phyloP scores from a whole-genome alignment of 352 stramenopile genomes.

The Globisporangium viniferum region DNA sequence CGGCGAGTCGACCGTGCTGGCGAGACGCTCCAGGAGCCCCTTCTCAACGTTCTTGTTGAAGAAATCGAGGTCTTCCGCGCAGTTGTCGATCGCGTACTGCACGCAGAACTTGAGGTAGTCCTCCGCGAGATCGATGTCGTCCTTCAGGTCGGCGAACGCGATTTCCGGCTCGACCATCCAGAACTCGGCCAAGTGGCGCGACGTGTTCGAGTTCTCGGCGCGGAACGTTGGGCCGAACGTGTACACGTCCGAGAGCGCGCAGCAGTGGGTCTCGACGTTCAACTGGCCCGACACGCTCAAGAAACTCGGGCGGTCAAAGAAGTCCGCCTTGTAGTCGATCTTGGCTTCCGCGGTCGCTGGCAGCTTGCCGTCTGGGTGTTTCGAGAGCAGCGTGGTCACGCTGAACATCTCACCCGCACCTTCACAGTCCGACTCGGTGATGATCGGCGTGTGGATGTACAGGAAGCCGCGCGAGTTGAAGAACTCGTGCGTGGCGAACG shows the following conservation, averaged over 20 bases:
- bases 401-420: constrained; percentile 97
- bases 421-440: constrained; percentile 97
- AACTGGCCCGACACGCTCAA: constrained; percentile 97
- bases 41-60: constrained; percentile 94
- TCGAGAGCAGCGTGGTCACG: constrained; percentile 90
- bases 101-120: constrained; percentile 96
- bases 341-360: constrained; percentile 47
- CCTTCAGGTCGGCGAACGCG: constrained; percentile 82
- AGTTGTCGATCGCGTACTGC: constrained; percentile 91
- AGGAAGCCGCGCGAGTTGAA: constrained; percentile 92
- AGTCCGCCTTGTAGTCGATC: constrained; percentile 91
- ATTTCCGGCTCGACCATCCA: constrained; percentile 98
- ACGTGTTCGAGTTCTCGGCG: constrained; percentile 98
- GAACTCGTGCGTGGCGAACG: constrained; percentile 92
- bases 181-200: constrained; percentile 97
- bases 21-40: constrained; percentile 72
- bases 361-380: constrained; percentile 71
- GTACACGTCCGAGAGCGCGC: constrained; percentile 89
- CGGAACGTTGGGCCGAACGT: constrained; percentile 99
- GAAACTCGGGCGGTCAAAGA: constrained; percentile 85
- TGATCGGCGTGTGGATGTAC: constrained; percentile 95
- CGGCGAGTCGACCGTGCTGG: constrained; percentile 40
- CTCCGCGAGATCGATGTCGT: constrained; percentile 95
- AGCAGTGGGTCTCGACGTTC: constrained; percentile 94
- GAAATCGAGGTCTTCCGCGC: constrained; percentile 91